phyloP scores from a whole-genome alignment of 768 basidiomycete species.

The Suillus subaureus region DNA sequence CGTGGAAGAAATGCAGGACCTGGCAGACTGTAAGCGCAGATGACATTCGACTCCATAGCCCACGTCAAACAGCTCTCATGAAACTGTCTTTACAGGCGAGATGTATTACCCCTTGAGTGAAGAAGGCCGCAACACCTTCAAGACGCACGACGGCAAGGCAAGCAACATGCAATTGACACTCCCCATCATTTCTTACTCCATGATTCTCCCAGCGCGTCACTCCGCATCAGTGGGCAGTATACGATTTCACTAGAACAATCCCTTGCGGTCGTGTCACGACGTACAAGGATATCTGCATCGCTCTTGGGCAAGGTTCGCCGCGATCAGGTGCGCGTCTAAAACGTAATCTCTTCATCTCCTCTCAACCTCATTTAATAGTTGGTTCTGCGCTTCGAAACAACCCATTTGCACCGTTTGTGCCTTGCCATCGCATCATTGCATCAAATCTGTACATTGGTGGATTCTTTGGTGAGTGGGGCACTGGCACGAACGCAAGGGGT shows the following conservation, averaged over 20 bases:
- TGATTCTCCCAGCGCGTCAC: conserved; percentile 47
- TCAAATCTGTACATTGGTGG: conserved; percentile 63
- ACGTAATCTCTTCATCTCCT: neutral
- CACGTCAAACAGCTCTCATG: neutral
- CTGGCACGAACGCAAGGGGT: conserved; percentile 29
- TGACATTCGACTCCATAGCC: neutral
- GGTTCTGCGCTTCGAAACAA: conserved; percentile 56
- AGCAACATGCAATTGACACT: conserved; percentile 2
- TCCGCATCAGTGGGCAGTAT: conserved; percentile 60
- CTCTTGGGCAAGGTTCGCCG: conserved; percentile 57
- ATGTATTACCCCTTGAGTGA: conserved; percentile 18
- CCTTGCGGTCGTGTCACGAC: conserved; percentile 56
- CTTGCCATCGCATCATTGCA: conserved; percentile 72
- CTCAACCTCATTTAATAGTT: conserved; percentile 38
- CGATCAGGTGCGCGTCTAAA: conserved; percentile 51
- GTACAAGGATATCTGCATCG: conserved; percentile 53
- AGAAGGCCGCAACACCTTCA: conserved; percentile 22
- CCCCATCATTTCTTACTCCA: conserved; percentile 10
- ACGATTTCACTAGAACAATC: conserved; percentile 52
- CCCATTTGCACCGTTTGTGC: conserved; percentile 66
- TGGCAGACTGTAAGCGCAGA: conserved; percentile 6
- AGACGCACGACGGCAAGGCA: conserved; percentile 33
- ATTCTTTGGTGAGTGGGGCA: conserved; percentile 65
- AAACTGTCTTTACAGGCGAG: conserved; percentile 8
- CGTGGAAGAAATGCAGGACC: conserved; percentile 5